phyloP scores from a whole-genome alignment of 805 yeast species.

The Debaryomyces tyrocola region DNA sequence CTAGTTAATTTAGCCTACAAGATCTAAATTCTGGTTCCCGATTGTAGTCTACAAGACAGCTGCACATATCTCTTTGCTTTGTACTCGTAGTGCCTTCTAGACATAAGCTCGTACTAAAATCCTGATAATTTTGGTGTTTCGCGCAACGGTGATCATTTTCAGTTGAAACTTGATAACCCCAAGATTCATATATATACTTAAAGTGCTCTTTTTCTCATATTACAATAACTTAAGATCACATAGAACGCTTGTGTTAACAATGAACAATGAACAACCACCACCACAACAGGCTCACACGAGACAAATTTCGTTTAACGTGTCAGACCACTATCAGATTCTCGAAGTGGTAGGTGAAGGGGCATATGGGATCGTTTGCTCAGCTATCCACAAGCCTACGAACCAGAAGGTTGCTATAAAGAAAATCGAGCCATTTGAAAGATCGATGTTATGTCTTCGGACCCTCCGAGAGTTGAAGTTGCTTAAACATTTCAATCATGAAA shows the following conservation, averaged over 20 bases:
- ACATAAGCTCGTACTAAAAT: too few relatives aligned
- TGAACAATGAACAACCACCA: neutral
- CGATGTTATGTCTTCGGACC: constrained; percentile 86
- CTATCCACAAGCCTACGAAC: constrained; percentile 80
- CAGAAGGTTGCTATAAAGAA: constrained; percentile 94
- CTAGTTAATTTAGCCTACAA: too few relatives aligned
- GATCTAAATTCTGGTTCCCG: too few relatives aligned
- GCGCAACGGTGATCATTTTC: constrained; percentile 3
- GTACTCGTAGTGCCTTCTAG: too few relatives aligned
- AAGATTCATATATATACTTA: neutral
- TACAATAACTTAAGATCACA: too few relatives aligned
- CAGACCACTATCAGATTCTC: constrained; percentile 80
- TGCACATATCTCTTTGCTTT: too few relatives aligned
- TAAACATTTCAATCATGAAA: constrained; percentile 90
- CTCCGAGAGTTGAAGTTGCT: constrained; percentile 84
- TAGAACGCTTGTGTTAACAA: neutral
- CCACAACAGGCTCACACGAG: constrained; percentile 11
- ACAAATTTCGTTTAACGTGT: constrained; percentile 70
- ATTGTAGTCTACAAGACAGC: too few relatives aligned
- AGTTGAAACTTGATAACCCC: neutral
- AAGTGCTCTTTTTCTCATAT: too few relatives aligned
- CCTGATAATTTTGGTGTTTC: neutral
- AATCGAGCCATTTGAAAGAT: constrained; percentile 86
- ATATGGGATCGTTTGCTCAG: constrained; percentile 91
- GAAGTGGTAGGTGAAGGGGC: constrained; percentile 95